Conservation (phyloP, 192 early-diverging fungal genomes). For the Pilaira anomala region DNA sequence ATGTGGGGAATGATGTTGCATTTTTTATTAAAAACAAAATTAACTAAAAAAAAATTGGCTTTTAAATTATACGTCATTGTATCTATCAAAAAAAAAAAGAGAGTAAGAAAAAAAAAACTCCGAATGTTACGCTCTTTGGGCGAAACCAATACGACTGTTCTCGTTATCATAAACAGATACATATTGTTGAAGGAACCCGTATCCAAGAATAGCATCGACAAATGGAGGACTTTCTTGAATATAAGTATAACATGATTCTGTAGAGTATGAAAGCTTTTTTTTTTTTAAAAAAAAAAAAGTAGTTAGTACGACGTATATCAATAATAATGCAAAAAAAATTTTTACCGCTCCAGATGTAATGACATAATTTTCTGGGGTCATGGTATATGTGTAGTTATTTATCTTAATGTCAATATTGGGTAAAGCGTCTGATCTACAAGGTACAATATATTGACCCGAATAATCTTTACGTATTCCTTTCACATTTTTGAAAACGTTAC, state of each 20-base stretch:
- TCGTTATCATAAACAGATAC: slow-evolving; percentile 32
- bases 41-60: no score
- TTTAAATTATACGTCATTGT: no score
- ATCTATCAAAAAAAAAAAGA: no score
- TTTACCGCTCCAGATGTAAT: slow-evolving; percentile 10
- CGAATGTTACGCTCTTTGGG: slow-evolving; percentile 4
- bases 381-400: slow-evolving; percentile 8
- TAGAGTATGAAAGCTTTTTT: slow-evolving; percentile 12
- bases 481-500: slow-evolving; percentile 7
- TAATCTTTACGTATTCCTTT: neutral
- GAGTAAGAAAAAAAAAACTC: no score
- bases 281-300: slow-evolving; percentile 12
- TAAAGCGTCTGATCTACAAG: slow-evolving; percentile 17
- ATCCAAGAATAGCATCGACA: slow-evolving; percentile 27
- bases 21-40: no score
- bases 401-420: slow-evolving; percentile 20
- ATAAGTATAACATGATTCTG: slow-evolving; percentile 29
- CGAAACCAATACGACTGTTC: slow-evolving; percentile 26
- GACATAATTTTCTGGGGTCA: slow-evolving; percentile 27
- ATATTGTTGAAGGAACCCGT: slow-evolving; percentile 31
- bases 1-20: no score
- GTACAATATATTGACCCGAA: slow-evolving; percentile 21
- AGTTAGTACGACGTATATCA: neutral
- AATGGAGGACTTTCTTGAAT: slow-evolving; percentile 20
- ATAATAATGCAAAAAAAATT: neutral